Base-by-base conservation (phyloP, 2,329 filamentous ascomycete genomes). In the Myotisia sp. region DNA sequence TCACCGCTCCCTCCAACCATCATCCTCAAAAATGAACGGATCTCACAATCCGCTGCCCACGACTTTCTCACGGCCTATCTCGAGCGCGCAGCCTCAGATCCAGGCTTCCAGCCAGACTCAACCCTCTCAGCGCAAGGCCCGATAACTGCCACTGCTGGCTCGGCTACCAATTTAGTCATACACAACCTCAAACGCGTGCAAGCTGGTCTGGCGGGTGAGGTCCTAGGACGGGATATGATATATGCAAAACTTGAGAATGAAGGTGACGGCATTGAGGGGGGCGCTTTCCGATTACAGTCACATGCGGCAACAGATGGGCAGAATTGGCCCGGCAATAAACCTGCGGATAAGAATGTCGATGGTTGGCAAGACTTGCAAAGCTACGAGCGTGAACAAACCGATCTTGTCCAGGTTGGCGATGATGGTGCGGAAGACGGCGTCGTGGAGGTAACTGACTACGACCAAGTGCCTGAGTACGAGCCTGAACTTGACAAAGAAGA, bases 401-500 rank as follows among this genome's bases (percentile, higher is more conserved):
- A 43, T 30, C 39, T 47, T 31, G 49, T 42, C 28, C 42, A 44
- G 33, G 44, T 36, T 26, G 44, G 32, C 12, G 42, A 38, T 9
- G 40, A 38, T 19, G 37, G 17, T n/a, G 40, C 33, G 6, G 29
- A 34, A 3, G 40, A 38, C 4, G 27, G 28, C 37, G 53, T 49
- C 27, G 50, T 53, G 26, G 55, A 55, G 37, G 53, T 50, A 19
- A 49, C 54, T 20, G 60, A 57, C 30, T 45, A 55, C 13, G 54
- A 63, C 23, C 52, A 59, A 34, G 60, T 57, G 1, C 59, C 63
- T 34, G 41, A 62, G 35, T 51, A 54, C 4, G 44, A 44, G 17
- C 49, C 54, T 31, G 53, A 46, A 30, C 42, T 60, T 31, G 64
- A 69, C 41, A 68, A 67, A 49, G 67, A 67, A 42, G 64, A 66